Evolutionary conservation across 2,329 filamentous ascomycete species (phyloP), one percentile per base, ranked within the genome.

Genomic region (Madurella fahalii): DNA sequence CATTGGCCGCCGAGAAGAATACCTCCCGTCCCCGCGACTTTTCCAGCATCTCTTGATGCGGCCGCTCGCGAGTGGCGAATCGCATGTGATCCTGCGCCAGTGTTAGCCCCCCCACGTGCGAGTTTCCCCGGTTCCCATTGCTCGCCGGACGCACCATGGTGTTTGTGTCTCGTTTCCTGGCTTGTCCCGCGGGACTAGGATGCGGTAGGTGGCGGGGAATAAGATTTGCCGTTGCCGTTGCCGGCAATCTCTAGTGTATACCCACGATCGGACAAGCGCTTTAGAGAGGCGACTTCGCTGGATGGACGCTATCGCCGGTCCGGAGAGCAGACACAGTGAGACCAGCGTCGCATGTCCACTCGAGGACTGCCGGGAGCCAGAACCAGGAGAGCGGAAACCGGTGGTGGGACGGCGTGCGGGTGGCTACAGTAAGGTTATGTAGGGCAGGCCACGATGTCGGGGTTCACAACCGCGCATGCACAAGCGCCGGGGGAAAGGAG

Each of bases 1-100:
- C 76, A 53, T 69, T 71, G 66, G 79, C 69, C 64, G 79, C 81
- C 58, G 80, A 70, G 70, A 88, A 87, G 67, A 88, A 83, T 16
- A 82, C 71, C 69, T 84, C 80, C 61, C 78, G 76, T 25, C 74
- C 66, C 46, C 71, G 68, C 52, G 72, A 65, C 66, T 77, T 81
- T 62, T 82, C 74, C 59, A 71, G 71, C 79, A 82, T 81, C 67
- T 81, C 77, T 56, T 48, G 71, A 53, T 73, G 74, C 65, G 72
- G 71, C 54, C 65, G 72, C 67, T 64, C 72, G 65, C 62, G 69
- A 58, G 60, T 68, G 65, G 48, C 68, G 66, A 61, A 59, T 12
- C 58, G 61, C 59, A 62, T 59, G 53, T 57, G 64, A 52, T 59
- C 64, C 63, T 65, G 50, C 42, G 42, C n/a, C 41, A 43, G 20